Evolutionary conservation across 371 early-diverging fungal species (phyloP), one percentile per base, ranked within the genome.

Genomic region (Circinella minor): DNA sequence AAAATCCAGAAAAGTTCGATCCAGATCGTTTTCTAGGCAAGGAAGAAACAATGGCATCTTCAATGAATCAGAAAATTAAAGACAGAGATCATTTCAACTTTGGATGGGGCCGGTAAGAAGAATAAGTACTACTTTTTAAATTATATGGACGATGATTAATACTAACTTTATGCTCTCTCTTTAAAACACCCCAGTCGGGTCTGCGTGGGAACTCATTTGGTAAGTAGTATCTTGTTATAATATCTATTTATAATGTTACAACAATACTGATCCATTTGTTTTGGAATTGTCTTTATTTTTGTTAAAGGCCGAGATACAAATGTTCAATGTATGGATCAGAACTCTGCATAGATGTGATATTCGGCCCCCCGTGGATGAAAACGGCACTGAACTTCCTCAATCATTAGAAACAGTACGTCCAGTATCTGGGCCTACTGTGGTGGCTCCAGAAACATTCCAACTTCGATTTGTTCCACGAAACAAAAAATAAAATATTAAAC

Each of bases 91-190:
- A 71, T 36, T 71, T 63, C 36, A 68, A 65, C n/a, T 74, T 74
- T 65, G 74, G 74, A 4, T 70, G 70, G 70, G 70, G 70, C n/a
- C 27, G 70, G 63, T 63, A 63, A 61, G n/a, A 36, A 55, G n/a
- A 36, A 4, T 18, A n/a, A 10, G 9, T 43, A 11, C 43, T 43
- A 9, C 3, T 9, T 43, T 43, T 6, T 43, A 3, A 43, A 43
- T 43, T 43, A 43, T 9, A 11, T 43, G 27, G 27, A 27, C 0
- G 27, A 27, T 27, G 27, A 43, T 2, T 9, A 1, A 43, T 46
- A 3, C 11, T 43, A 13, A 9, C 11, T 59, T 37, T 34, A 20
- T 34, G 27, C 4, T 18, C 36, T 14, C 43, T 43, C 6, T 43
- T 43, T 43, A 43, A 9, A 43, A 9, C 6, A 9, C 11, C 5